phyloP scores from a whole-genome alignment of 768 basidiomycete genomes.

The Baorangia bicolor region DNA sequence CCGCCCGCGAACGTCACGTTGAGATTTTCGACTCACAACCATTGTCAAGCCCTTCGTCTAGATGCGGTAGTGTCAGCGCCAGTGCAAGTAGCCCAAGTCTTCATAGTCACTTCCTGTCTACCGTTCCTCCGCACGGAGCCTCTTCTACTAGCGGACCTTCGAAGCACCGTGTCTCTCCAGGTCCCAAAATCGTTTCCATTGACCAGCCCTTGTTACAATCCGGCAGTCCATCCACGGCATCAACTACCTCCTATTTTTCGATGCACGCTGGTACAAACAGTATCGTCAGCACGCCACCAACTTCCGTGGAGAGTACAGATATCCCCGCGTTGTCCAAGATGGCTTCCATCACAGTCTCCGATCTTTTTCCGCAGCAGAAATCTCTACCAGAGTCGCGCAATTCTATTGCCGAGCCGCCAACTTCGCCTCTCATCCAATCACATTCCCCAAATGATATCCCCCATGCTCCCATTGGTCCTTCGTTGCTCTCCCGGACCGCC shows the following conservation, averaged over 20 bases:
- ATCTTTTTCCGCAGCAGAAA: neutral
- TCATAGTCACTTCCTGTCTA: slow-evolving; percentile 17
- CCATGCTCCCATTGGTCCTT: slow-evolving; percentile 40
- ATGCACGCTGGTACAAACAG: slow-evolving; percentile 33
- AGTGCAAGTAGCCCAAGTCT: slow-evolving; percentile 26
- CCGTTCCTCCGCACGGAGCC: slow-evolving; percentile 4
- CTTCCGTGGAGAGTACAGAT: slow-evolving; percentile 40
- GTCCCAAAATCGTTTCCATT: neutral
- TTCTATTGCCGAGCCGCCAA: slow-evolving; percentile 1
- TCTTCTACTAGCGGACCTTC: slow-evolving; percentile 28
- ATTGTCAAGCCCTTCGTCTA: slow-evolving; percentile 52
- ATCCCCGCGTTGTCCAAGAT: slow-evolving; percentile 40
- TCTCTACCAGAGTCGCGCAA: neutral
- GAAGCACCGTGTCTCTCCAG: slow-evolving; percentile 4
- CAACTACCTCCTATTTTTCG: slow-evolving; percentile 47
- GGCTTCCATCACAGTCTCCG: slow-evolving; percentile 24
- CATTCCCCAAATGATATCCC: slow-evolving; percentile 16
- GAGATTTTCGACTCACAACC: slow-evolving; percentile 86
- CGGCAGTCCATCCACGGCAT: slow-evolving; percentile 35
- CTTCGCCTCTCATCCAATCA: slow-evolving; percentile 28
- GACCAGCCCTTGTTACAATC: slow-evolving; percentile 27
- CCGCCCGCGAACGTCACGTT: slow-evolving; percentile 57
- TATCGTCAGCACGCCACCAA: slow-evolving; percentile 55
- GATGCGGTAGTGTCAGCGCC: slow-evolving; percentile 29
- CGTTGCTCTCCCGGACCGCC: slow-evolving; percentile 66